Percentiles rank a stretch among this genome's conserved stretches.
These are phyloP conservation scores for Reutealis trisperma DNA, from an alignment of 345 rosid species.

Conservation along the genomic window DNA sequence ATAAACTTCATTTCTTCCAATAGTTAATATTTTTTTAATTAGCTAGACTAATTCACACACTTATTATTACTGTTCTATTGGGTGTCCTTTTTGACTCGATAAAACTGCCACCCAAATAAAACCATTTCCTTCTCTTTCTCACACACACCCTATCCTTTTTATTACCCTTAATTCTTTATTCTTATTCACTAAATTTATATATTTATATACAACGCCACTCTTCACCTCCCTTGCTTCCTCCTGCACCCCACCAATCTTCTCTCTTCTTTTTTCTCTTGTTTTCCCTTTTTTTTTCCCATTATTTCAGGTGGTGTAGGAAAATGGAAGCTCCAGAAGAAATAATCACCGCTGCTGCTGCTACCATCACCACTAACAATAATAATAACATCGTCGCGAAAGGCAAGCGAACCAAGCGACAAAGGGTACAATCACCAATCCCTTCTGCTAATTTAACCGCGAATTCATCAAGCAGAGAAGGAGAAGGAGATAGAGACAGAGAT, in stretches of 20 bases:
- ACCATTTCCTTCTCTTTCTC: neutral
- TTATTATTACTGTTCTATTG: conserved; percentile 38
- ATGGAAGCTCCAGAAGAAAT: conserved; percentile 53
- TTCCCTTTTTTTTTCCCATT: conserved; percentile 14
- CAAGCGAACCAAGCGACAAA: conserved; percentile 75
- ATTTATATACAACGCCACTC: conserved; percentile 26
- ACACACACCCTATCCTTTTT: neutral
- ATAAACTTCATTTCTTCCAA: neutral
- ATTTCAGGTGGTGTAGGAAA: conserved; percentile 22
- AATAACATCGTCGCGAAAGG: conserved; percentile 49
- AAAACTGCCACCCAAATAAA: conserved; percentile 19
- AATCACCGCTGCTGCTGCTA: neutral
- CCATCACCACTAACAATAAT: neutral
- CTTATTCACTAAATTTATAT: conserved; percentile 30
- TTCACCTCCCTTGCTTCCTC: conserved; percentile 16
- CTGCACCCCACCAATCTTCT: conserved; percentile 2
- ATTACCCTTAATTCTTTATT: neutral
- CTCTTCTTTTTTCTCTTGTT: neutral
- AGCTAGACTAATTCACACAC: conserved; percentile 30
- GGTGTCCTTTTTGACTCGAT: conserved; percentile 32
- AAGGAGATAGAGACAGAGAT: neutral
- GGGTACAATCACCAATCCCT: conserved; percentile 63
- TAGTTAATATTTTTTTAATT: neutral
- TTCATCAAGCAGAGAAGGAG: conserved; percentile 24
- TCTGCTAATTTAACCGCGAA: conserved; percentile 32